A percentile compares a stretch with the other conserved stretches of the same genome.
Conservation (phyloP, 2,329 filamentous ascomycete species). For the Fusarium napiforme region DNA sequence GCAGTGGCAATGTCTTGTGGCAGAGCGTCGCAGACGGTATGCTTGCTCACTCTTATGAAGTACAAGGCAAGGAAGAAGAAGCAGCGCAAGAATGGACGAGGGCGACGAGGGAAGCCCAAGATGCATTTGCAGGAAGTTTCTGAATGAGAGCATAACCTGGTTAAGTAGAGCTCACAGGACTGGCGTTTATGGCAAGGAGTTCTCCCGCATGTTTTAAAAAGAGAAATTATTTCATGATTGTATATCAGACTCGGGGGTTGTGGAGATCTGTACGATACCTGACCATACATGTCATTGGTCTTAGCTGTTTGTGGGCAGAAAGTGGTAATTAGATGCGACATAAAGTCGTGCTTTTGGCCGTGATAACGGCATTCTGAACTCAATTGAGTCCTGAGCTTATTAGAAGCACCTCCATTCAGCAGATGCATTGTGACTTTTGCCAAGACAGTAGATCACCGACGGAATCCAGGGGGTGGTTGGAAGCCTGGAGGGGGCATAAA, state of each 20-base stretch:
- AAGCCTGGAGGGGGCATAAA: conserved; percentile 57
- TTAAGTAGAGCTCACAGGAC: conserved; percentile 31
- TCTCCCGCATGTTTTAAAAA: conserved; percentile 38
- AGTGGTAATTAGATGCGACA: conserved; percentile 38
- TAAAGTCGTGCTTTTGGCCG: conserved; percentile 27
- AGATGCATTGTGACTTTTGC: conserved; percentile 25
- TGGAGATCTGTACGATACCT: conserved; percentile 39
- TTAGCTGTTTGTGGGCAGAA: conserved; percentile 23
- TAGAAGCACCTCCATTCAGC: conserved; percentile 12
- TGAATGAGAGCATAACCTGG: conserved; percentile 13
- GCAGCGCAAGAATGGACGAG: conserved; percentile 54
- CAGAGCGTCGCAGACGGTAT: conserved; percentile 84
- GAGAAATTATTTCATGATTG: conserved; percentile 41
- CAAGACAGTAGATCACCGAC: conserved; percentile 45
- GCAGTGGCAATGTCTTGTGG: conserved; percentile 79
- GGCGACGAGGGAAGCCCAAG: conserved; percentile 55
- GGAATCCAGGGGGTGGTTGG: conserved; percentile 59
- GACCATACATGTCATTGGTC: conserved; percentile 36
- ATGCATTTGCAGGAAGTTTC: conserved; percentile 54
- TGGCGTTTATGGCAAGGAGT: conserved; percentile 42
- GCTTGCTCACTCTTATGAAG: conserved; percentile 78
- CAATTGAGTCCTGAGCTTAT: conserved; percentile 30
- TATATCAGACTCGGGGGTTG: conserved; percentile 40
- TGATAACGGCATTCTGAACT: conserved; percentile 24
- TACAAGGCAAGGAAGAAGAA: conserved; percentile 70